A percentile compares a stretch with the other conserved stretches of the same genome.
Evolutionary conservation across 441 rosid species (phyloP).

Genomic region (Erodium texanum): DNA sequence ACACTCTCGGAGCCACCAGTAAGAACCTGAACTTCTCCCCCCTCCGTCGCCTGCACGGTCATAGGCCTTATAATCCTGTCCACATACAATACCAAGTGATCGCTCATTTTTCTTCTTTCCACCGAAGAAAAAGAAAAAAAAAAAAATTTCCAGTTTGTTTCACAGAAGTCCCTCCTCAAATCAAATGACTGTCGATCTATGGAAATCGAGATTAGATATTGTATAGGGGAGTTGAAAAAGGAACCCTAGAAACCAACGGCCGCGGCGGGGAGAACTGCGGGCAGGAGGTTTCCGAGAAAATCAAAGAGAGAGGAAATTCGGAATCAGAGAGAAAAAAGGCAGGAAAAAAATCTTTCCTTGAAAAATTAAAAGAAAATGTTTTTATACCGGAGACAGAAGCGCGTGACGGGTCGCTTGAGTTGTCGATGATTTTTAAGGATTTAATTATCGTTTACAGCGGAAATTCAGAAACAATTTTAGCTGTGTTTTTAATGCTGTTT

Average conservation of each 20-base stretch:
- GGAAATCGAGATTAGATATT: background rate
- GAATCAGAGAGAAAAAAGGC: constrained; percentile 8
- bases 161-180: constrained; percentile 2
- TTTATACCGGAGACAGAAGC: background rate
- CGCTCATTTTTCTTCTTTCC: constrained; percentile 35
- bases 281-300: constrained; percentile 26
- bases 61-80: constrained; percentile 9
- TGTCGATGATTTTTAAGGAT: background rate
- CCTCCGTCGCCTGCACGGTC: background rate
- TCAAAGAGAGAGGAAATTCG: constrained; percentile 9
- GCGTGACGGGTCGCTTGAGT: background rate
- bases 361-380: background rate
- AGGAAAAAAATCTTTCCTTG: background rate
- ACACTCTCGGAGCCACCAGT: background rate
- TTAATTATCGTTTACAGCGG: background rate
- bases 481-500: background rate
- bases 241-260: constrained; percentile 23
- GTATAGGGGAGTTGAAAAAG: background rate
- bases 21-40: background rate
- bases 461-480: background rate
- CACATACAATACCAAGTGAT: constrained; percentile 26
- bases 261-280: constrained; percentile 28
- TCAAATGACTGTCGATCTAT: background rate
- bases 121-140: background rate
- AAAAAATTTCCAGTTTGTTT: background rate